Percentiles rank a stretch among this genome's conserved stretches.
phyloP scores from a whole-genome alignment of 2,329 filamentous ascomycete genomes.

The Sclerotinia nivalis region DNA sequence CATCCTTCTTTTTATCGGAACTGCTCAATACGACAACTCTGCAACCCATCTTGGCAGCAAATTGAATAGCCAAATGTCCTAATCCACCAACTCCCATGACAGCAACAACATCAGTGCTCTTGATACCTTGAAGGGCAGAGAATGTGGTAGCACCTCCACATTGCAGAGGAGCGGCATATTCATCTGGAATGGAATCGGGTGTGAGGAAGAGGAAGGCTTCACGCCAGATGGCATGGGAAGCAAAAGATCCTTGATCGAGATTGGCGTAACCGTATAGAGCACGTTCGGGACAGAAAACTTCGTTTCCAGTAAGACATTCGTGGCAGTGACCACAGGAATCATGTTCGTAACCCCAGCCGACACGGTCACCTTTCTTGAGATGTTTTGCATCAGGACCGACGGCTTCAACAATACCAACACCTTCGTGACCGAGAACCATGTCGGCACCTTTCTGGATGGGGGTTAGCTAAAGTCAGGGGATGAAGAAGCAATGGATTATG shows the following conservation, averaged over 20 bases:
- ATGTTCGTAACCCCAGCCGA: slow-evolving; percentile 49
- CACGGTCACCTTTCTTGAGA: slow-evolving; percentile 45
- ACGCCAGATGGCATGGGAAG: slow-evolving; percentile 43
- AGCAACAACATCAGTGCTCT: slow-evolving; percentile 39
- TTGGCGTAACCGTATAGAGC: slow-evolving; percentile 47
- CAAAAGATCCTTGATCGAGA: slow-evolving; percentile 50
- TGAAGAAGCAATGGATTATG: background rate
- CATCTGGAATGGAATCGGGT: slow-evolving; percentile 42
- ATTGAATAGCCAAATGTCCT: slow-evolving; percentile 62
- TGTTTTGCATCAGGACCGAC: slow-evolving; percentile 54
- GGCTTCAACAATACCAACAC: slow-evolving; percentile 64
- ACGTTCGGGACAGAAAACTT: slow-evolving; percentile 46
- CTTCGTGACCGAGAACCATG: slow-evolving; percentile 62
- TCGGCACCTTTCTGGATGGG: slow-evolving; percentile 21
- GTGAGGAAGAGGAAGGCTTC: slow-evolving; percentile 44
- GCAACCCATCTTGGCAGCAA: slow-evolving; percentile 62
- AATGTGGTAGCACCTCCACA: slow-evolving; percentile 48
- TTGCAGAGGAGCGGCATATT: slow-evolving; percentile 48
- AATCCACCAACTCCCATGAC: slow-evolving; percentile 59
- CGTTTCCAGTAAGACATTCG: slow-evolving; percentile 46
- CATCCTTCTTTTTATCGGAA: slow-evolving; percentile 61
- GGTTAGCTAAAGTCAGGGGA: slow-evolving; percentile 12
- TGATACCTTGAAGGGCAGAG: slow-evolving; percentile 39
- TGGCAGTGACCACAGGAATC: slow-evolving; percentile 47
- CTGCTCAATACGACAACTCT: slow-evolving; percentile 58